phyloP scores from a whole-genome alignment of 2,329 filamentous ascomycete genomes.

The Fulvia fulva region DNA sequence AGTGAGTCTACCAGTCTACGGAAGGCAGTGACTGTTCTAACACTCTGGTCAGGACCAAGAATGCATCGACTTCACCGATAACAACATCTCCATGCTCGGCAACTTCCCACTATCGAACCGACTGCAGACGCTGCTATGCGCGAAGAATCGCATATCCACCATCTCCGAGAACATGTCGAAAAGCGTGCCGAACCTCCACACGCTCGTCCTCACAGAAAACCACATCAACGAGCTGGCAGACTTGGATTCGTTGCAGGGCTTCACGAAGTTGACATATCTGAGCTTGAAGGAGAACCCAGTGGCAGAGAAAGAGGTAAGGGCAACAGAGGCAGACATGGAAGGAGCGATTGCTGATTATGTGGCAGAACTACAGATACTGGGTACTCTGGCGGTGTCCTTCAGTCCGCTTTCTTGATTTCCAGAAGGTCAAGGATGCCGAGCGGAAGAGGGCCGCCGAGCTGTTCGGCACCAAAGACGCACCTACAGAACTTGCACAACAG shows the following conservation, averaged over 20 bases:
- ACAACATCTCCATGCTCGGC: conserved; percentile 82
- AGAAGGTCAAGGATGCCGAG: conserved; percentile 85
- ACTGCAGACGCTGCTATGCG: conserved; percentile 80
- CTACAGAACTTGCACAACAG: conserved; percentile 75
- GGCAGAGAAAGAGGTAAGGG: conserved; percentile 78
- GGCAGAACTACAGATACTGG: conserved; percentile 86
- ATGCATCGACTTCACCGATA: conserved; percentile 97
- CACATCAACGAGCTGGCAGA: conserved; percentile 80
- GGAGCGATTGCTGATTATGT: neutral
- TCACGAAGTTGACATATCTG: conserved; percentile 71
- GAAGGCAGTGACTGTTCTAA: neutral
- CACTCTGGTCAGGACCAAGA: conserved; percentile 62
- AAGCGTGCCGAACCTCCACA: conserved; percentile 75
- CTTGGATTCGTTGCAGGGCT: conserved; percentile 70
- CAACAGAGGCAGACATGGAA: neutral
- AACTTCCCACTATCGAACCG: conserved; percentile 93
- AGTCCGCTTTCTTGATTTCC: conserved; percentile 87
- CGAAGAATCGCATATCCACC: conserved; percentile 78
- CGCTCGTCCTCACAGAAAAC: conserved; percentile 79
- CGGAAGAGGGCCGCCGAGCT: conserved; percentile 70
- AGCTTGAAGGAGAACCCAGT: conserved; percentile 84
- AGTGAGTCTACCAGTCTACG: conserved; percentile 46
- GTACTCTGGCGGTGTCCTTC: conserved; percentile 80
- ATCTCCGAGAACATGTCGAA: conserved; percentile 73
- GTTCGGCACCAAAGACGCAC: conserved; percentile 75